phyloP scores from a whole-genome alignment of 106 monocot genomes.

The Dactylorhiza incarnata region DNA sequence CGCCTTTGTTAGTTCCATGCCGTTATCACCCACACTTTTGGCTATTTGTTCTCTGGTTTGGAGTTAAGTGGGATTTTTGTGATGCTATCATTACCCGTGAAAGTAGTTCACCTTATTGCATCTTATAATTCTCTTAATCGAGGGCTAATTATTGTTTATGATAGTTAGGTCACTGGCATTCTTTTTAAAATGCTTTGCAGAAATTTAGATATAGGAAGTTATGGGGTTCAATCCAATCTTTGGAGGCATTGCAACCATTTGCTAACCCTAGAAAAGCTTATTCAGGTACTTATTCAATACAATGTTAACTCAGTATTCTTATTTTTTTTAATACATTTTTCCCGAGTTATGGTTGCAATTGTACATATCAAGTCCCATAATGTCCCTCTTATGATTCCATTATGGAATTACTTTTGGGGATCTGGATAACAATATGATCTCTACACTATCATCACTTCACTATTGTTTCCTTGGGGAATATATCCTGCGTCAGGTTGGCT shows the following conservation, averaged over 20 bases:
- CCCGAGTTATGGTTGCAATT: neutral
- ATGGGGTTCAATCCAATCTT: conserved; percentile 65
- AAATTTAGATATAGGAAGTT: conserved; percentile 33
- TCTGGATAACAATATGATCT: neutral
- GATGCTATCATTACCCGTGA: neutral
- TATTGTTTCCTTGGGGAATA: too few species aligned
- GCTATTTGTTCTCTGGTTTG: neutral
- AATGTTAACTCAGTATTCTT: neutral
- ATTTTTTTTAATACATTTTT: neutral
- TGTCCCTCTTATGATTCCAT: neutral
- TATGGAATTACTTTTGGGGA: neutral
- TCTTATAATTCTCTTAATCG: neutral
- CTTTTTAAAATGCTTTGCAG: conserved; percentile 24
- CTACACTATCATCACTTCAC: too few species aligned
- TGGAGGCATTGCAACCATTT: conserved; percentile 65
- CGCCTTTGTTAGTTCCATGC: neutral
- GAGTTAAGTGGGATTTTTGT: neutral
- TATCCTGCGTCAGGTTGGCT: neutral
- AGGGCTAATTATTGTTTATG: neutral
- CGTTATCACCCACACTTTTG: conserved; percentile 5
- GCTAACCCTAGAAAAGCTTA: conserved; percentile 52
- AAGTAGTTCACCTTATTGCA: neutral
- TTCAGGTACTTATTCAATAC: conserved; percentile 34
- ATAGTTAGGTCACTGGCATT: neutral
- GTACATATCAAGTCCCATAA: neutral